Evolutionary conservation across 306 rosid species (phyloP).

Genomic region (Pyrus pyrifolia): DNA sequence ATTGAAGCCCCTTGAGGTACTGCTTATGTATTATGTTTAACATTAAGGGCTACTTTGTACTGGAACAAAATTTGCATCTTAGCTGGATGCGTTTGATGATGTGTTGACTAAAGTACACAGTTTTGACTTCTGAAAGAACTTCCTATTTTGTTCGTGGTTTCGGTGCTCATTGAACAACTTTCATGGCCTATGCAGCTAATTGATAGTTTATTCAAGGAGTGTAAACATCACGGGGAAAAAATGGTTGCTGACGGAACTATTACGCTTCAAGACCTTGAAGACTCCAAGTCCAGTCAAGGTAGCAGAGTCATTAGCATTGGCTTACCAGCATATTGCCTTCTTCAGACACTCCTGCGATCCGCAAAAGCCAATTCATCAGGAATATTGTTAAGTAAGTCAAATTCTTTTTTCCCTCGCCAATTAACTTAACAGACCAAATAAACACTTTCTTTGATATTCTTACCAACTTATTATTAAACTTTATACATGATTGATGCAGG

Average conservation of each 20-base stretch:
- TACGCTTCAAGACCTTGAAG: conserved; percentile 58
- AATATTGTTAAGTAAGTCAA: conserved; percentile 57
- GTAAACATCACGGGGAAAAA: conserved; percentile 44
- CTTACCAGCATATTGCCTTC: conserved; percentile 77
- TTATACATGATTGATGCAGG: conserved; percentile 35
- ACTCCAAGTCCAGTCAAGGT: conserved; percentile 62
- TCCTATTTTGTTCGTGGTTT: conserved; percentile 2
- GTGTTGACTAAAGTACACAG: too few species aligned
- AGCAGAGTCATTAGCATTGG: conserved; percentile 68
- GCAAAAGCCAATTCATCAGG: conserved; percentile 57
- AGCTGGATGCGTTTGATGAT: too few species aligned
- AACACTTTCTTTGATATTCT: neutral
- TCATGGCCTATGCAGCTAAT: conserved; percentile 38
- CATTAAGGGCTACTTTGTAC: too few species aligned
- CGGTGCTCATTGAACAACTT: conserved; percentile 20
- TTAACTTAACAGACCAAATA: neutral
- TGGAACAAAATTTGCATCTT: too few species aligned
- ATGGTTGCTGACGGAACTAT: conserved; percentile 73
- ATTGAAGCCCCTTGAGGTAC: conserved; percentile 81
- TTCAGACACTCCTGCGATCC: conserved; percentile 73
- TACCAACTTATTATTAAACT: neutral
- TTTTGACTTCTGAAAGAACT: neutral
- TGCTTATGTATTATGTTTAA: neutral
- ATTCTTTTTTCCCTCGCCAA: neutral
- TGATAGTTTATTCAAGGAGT: conserved; percentile 60